Percentiles rank a stretch among this genome's conserved stretches.
Conservation (phyloP, 225 moss, liverwort and hornwort genomes). For the Neckera pumila region DNA sequence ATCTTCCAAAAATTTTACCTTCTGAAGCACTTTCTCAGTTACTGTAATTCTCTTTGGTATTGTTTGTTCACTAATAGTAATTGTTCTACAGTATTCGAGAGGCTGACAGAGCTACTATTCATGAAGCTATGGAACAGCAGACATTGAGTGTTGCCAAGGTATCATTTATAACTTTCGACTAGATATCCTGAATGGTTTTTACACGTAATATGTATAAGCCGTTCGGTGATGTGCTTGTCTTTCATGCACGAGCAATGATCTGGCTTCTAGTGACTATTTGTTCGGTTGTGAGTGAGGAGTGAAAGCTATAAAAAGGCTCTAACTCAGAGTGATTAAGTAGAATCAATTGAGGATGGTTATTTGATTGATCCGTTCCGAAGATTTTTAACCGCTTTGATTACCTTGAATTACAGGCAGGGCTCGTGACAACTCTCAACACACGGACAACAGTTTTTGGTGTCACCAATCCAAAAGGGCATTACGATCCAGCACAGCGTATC, state of each 20-base stretch:
- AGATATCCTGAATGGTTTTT: background rate
- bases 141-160: conserved; percentile 99
- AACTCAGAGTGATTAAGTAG: background rate
- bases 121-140: conserved; percentile 99
- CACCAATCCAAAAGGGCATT: conserved; percentile 96
- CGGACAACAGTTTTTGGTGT: conserved; percentile 96
- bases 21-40: background rate
- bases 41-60: background rate
- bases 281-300: background rate
- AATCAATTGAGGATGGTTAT: background rate
- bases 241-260: background rate
- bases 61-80: background rate
- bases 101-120: conserved; percentile 90
- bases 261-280: background rate
- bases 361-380: background rate
- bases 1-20: background rate
- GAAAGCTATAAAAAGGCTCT: background rate
- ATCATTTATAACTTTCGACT: background rate
- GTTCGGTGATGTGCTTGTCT: background rate
- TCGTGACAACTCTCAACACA: conserved; percentile 86
- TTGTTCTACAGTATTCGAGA: conserved; percentile 72
- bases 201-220: background rate
- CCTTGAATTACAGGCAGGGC: conserved; percentile 65
- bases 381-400: background rate
- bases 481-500: conserved; percentile 93